A percentile compares a stretch with the other conserved stretches of the same genome.
phyloP scores from a whole-genome alignment of 2,329 filamentous ascomycete species.

The Dothistroma pini region DNA sequence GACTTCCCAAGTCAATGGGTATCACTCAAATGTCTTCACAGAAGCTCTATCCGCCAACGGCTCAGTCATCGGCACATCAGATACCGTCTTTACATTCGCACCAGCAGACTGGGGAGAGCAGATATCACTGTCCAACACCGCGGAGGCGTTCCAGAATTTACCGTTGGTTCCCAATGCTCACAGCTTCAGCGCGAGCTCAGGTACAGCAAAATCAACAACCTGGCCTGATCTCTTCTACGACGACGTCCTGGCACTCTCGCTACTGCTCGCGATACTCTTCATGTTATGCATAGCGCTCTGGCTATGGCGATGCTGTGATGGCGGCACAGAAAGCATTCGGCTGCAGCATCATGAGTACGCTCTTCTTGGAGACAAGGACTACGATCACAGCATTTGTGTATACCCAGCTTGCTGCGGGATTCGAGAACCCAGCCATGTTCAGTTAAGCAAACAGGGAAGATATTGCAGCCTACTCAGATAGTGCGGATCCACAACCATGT shows the following conservation, averaged over 20 bases:
- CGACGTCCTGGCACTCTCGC: background rate
- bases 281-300: background rate
- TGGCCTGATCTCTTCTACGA: background rate
- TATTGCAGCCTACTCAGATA: background rate
- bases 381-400: background rate
- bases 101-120: background rate
- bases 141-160: background rate
- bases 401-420: background rate
- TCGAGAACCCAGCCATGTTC: background rate
- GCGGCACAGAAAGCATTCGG: background rate
- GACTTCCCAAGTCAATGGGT: slow-evolving; percentile 3
- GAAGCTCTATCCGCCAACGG: slow-evolving; percentile 1
- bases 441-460: background rate
- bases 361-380: background rate
- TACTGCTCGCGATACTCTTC: background rate
- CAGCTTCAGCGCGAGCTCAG: background rate
- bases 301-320: background rate
- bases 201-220: background rate
- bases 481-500: background rate
- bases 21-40: background rate
- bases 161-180: no score
- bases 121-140: background rate
- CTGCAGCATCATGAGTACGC: background rate
- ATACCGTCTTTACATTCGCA: background rate
- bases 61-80: background rate